Percentiles rank a stretch among this genome's conserved stretches.
Evolutionary conservation across 345 rosid genomes (phyloP).

Genomic region (Eucalyptus polyanthemos): DNA sequence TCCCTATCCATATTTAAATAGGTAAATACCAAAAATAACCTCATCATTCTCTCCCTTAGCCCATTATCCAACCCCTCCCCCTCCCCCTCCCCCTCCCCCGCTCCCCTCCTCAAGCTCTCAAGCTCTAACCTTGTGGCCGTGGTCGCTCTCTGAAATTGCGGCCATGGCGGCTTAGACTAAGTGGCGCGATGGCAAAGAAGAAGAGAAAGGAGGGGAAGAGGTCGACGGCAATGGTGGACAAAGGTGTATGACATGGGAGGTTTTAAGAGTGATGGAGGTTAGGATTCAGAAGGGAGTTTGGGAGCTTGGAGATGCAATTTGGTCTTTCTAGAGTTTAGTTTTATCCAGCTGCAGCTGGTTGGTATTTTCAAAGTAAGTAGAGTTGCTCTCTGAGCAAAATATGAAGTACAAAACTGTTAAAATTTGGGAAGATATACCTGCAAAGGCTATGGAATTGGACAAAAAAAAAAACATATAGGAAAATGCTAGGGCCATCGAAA

Average conservation of each 20-base stretch:
- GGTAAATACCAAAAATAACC: neutral
- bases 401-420: neutral
- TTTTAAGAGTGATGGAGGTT: neutral
- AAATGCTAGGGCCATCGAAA: neutral
- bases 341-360: neutral
- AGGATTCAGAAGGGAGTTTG: neutral
- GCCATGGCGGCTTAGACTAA: neutral
- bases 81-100: fast-evolving
- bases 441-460: neutral
- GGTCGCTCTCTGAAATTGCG: neutral
- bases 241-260: neutral
- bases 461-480: neutral
- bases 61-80: neutral
- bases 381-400: neutral
- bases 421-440: neutral
- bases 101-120: neutral
- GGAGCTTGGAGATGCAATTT: no score
- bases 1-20: neutral
- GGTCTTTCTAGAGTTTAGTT: no score
- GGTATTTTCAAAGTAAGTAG: neutral
- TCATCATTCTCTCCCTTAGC: neutral
- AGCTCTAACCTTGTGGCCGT: neutral
- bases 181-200: fast-evolving
- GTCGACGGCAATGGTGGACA: neutral
- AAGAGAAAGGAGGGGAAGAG: neutral